Conservation (phyloP, 2,329 filamentous ascomycete species). For the Metarhizium album region DNA sequence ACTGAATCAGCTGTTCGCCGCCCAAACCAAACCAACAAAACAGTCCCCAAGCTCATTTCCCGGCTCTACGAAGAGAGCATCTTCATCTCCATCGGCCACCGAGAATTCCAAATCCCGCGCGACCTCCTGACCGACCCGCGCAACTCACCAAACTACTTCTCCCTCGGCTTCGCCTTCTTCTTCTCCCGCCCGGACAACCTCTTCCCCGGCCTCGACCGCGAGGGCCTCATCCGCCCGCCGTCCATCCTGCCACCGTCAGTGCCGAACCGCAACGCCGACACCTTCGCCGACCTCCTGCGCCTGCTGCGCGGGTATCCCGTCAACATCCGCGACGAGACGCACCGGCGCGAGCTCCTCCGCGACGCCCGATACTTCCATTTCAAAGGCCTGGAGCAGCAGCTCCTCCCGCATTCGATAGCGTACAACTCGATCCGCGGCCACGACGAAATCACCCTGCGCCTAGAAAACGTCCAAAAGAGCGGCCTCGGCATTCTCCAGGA, state of each 20-base stretch:
- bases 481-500: constrained; percentile 59
- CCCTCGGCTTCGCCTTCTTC: constrained; percentile 79
- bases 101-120: constrained; percentile 80
- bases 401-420: constrained; percentile 66
- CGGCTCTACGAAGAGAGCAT: constrained; percentile 88
- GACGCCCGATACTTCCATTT: constrained; percentile 92
- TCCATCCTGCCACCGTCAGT: constrained; percentile 76
- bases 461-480: constrained; percentile 83
- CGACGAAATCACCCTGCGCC: constrained; percentile 65
- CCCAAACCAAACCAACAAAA: not conserved
- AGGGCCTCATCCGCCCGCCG: constrained; percentile 72
- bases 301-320: constrained; percentile 77
- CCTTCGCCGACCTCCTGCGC: constrained; percentile 73
- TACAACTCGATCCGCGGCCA: constrained; percentile 61
- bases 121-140: constrained; percentile 78
- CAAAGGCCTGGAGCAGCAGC: constrained; percentile 77
- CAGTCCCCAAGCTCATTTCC: constrained; percentile 79
- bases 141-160: constrained; percentile 93
- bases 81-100: constrained; percentile 80
- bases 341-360: constrained; percentile 65
- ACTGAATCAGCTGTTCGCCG: too few relatives aligned
- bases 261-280: constrained; percentile 69
- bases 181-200: constrained; percentile 70
- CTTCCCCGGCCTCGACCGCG: constrained; percentile 75
- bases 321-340: constrained; percentile 61